Evolutionary conservation across 2,329 filamentous ascomycete species (phyloP), one percentile per base, ranked within the genome.

Genomic region (Orbilia ellipsospora): DNA sequence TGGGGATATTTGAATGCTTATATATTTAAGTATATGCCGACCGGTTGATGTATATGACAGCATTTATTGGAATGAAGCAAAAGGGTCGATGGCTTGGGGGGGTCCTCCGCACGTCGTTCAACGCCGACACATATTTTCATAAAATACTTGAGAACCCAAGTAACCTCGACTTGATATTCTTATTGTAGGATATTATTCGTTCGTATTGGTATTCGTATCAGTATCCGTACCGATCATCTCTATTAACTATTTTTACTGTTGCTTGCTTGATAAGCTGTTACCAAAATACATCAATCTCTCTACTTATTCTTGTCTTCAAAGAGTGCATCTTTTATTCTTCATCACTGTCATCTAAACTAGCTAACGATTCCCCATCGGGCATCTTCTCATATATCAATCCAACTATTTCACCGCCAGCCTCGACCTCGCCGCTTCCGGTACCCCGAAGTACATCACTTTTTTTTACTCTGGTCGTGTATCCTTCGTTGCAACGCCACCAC

Each of bases 401-500:
- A 42, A 68, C 68, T 51, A 68, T 59, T 16, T 59, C 2, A 7
- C 70, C 63, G 2, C 31, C 20, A 2, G 4, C 13, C 2, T 13
- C 26, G 8, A 48, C 13, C 1, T 67, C 62, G 20, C 67, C 69
- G 13, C 12, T 40, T 1, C 31, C 31, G 31, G 0, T 31, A 7
- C 42, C 23, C 4, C 20, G 10, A 45, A 74, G 68, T 1, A 74
- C 12, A 0, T 67, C 62, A 10, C 56, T 28, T 26, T 59, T 73
- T 6, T 4, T 63, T 1, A 74, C 44, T 23, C 63, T 63, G 15
- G 63, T 10, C 44, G 70, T 74, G 16, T 6, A 10, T 1, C 12
- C 42, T 12, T 74, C 70, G 18, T 74, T 55, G 16, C 70, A 74
- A 20, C 56, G 48, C 70, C 70, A 74, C 70, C 70, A 74, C 31